These are phyloP conservation scores for Boletus reticuloceps DNA, from an alignment of 768 basidiomycete species.

Conservation along the genomic window DNA sequence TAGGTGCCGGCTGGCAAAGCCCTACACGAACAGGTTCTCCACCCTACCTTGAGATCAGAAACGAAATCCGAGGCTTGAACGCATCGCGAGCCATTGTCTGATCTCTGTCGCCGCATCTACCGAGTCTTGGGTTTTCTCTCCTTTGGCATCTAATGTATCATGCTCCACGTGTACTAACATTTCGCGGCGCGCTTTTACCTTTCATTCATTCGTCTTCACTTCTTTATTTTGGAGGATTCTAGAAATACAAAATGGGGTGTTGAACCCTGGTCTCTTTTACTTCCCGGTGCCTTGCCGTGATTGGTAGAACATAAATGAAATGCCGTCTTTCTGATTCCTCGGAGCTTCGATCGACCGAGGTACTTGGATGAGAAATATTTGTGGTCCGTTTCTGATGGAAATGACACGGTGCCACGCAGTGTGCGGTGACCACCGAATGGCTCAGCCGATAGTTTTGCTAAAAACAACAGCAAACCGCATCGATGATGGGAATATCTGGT, in stretches of 20 bases:
- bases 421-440: too few species aligned
- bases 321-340: too few species aligned
- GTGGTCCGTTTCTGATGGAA: too few species aligned
- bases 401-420: too few species aligned
- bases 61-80: conserved; percentile 24
- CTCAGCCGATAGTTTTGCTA: too few species aligned
- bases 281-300: too few species aligned
- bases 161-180: conserved; percentile 27
- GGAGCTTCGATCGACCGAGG: too few species aligned
- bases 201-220: background rate
- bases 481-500: too few species aligned
- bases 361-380: too few species aligned
- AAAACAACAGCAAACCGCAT: too few species aligned
- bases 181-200: background rate
- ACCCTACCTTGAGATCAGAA: conserved; percentile 47
- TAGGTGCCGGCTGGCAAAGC: conserved; percentile 92
- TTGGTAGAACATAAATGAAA: too few species aligned
- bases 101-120: background rate
- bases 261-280: conserved; percentile 9
- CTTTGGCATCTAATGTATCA: conserved; percentile 20
- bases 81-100: background rate
- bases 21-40: conserved; percentile 86
- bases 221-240: conserved; percentile 1
- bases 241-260: conserved; percentile 25
- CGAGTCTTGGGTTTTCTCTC: background rate